Evolutionary conservation across 768 basidiomycete genomes (phyloP), one percentile per base, ranked within the genome.

Genomic region (Xerocomellus chrysenteron): DNA sequence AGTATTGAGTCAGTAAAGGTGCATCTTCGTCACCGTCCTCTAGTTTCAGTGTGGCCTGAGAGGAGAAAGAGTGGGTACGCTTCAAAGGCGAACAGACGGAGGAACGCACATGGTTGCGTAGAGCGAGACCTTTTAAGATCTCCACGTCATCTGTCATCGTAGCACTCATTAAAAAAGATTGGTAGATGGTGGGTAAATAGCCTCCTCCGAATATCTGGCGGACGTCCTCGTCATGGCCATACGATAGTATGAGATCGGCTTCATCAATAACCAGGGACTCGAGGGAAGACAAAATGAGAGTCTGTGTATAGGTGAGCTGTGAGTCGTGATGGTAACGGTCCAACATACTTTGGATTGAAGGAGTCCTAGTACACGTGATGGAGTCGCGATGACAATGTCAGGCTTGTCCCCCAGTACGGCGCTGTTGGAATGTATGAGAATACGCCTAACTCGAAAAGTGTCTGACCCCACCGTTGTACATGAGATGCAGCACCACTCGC

Each of bases 81-180:
- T 19, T 32, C 16, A 30, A 24, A 41, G n/a, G 45, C 8, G 5
- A 35, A 10, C 3, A 16, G 5, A 13, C 26, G 9, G 10, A 50
- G 32, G 21, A 24, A 78, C 89, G 50, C 61, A 96, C 95, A 8
- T 96, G 94, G 72, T 86, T 92, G 26, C 94, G 81, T 17, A 99
- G 76, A 6, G 89, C 81, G 37, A 98, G 79, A 5, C 94, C 92
- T 71, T 97, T 97, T 52, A 98, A 78, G 57, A 84, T 79, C 66
- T 95, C 92, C 4, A 99, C 93, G 63, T 98, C 97, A 64, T 94
- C 91, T 12, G 94, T 94, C 87, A 98, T 88, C 0, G 96, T 99
- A 5, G 97, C 96, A 67, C 90, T 94, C 93, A 98, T 97, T 35
- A 99, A 76, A 74, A 96, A 94, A 11, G 92, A 90, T 71, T 94